Conservation (phyloP, 257 asterid species). For the Lycium barbarum region DNA sequence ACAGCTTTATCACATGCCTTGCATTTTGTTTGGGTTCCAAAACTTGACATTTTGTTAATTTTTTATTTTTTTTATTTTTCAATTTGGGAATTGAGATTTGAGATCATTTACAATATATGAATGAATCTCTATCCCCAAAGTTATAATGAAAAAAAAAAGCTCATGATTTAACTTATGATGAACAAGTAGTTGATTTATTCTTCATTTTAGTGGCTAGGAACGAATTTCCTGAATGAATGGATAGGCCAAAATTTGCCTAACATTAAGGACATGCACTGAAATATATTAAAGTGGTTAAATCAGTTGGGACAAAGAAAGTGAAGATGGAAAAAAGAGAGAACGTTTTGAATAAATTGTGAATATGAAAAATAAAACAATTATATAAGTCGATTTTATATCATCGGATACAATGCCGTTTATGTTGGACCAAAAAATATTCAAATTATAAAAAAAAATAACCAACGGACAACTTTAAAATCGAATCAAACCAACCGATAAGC, state of each 20-base stretch:
- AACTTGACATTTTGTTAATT: conserved; percentile 29
- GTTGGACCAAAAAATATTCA: too few species aligned
- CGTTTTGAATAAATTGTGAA: background rate
- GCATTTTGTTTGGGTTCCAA: conserved; percentile 52
- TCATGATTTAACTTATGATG: conserved; percentile 9
- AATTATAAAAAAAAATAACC: too few species aligned
- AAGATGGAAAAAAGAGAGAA: background rate
- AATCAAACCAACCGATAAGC: too few species aligned
- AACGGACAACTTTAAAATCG: too few species aligned
- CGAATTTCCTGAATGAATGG: conserved; percentile 24
- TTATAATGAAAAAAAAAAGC: background rate
- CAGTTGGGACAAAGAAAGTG: background rate
- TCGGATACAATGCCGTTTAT: too few species aligned
- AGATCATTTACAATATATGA: background rate
- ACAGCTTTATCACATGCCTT: conserved; percentile 70
- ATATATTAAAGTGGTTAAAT: background rate
- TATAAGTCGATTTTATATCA: background rate
- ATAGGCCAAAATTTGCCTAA: conserved; percentile 20
- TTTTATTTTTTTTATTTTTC: conserved; percentile 16
- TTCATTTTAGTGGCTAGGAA: conserved; percentile 24
- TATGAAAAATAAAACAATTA: background rate
- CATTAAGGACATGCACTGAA: conserved; percentile 3
- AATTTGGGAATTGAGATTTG: conserved; percentile 37
- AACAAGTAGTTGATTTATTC: conserved; percentile 11
- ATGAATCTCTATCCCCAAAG: conserved; percentile 20